Evolutionary conservation across 169 alveolate genomes (phyloP).

Genomic region (Cryptosporidium sp.): DNA sequence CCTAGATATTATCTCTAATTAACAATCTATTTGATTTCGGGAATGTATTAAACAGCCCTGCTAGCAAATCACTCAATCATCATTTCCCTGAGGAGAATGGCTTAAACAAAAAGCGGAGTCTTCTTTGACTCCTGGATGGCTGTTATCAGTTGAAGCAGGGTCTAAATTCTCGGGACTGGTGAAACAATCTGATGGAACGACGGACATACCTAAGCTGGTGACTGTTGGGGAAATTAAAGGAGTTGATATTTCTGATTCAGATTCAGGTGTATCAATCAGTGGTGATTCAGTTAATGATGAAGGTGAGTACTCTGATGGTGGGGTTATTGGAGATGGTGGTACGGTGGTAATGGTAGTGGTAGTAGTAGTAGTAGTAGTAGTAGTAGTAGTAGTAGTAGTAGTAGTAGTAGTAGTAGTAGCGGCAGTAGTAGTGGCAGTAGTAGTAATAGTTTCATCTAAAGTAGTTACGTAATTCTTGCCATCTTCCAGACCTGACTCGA

Average conservation of each 20-base stretch:
- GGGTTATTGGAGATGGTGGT: not conserved
- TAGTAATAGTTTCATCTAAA: not conserved
- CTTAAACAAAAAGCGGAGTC: not conserved
- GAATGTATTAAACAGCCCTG: not conserved
- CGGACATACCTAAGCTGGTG: not conserved
- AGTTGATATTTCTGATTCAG: not conserved
- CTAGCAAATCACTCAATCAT: not conserved
- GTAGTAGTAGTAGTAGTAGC: constrained; percentile 10
- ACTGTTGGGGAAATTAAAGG: constrained; percentile 6
- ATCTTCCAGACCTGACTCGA: not conserved
- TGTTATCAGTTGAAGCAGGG: not conserved
- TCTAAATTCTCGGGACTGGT: not conserved
- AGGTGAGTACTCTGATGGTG: not conserved
- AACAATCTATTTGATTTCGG: not conserved
- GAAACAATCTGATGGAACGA: not conserved
- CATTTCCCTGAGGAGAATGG: constrained; percentile 12
- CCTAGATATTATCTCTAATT: constrained; percentile 24
- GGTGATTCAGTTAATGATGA: constrained; percentile 50
- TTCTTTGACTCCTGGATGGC: not conserved
- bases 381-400: constrained; percentile 15
- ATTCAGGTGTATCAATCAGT: constrained; percentile 16
- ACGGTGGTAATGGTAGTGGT: constrained; percentile 3
- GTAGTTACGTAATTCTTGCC: not conserved
- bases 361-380: constrained; percentile 15
- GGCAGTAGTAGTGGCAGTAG: not conserved